A percentile compares a stretch with the other conserved stretches of the same genome.
phyloP scores from a whole-genome alignment of 2,329 filamentous ascomycete species.

The Lomentospora prolificans region DNA sequence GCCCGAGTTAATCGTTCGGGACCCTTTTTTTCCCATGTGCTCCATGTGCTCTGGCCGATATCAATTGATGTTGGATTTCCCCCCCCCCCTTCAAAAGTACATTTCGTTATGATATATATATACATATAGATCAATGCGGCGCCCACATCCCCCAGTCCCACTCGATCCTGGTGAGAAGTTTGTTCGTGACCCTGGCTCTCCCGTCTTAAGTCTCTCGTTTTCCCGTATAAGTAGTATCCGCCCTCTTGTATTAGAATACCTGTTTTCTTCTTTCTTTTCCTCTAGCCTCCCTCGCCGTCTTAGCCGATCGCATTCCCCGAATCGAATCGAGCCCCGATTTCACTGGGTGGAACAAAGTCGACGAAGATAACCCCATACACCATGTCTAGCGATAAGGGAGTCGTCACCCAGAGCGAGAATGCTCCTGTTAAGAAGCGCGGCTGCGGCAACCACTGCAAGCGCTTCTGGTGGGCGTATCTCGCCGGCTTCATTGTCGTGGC shows the following conservation, averaged over 20 bases:
- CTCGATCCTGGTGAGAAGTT: neutral
- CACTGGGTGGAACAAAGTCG: no score
- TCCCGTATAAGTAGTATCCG: neutral
- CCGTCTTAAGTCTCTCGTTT: neutral
- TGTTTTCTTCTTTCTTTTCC: neutral
- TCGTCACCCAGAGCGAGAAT: constrained; percentile 25
- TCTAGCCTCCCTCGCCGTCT: neutral
- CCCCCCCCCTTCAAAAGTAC: no score
- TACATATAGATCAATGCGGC: neutral
- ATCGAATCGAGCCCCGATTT: neutral
- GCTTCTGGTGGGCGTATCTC: constrained; percentile 54
- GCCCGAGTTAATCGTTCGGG: neutral
- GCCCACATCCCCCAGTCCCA: neutral
- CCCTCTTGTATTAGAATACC: neutral
- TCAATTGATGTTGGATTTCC: no score
- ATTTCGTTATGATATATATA: no score
- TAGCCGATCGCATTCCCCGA: no score
- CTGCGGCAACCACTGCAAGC: constrained; percentile 37
- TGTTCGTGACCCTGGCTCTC: neutral
- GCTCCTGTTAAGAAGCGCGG: constrained; percentile 26
- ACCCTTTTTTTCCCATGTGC: neutral
- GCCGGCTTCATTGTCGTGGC: constrained; percentile 38
- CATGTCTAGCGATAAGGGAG: constrained; percentile 29
- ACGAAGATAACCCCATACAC: neutral
- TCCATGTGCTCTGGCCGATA: neutral